Percentiles rank a stretch among this genome's conserved stretches.
Conservation (phyloP, 2,329 filamentous ascomycete genomes). For the Fusarium secorum region DNA sequence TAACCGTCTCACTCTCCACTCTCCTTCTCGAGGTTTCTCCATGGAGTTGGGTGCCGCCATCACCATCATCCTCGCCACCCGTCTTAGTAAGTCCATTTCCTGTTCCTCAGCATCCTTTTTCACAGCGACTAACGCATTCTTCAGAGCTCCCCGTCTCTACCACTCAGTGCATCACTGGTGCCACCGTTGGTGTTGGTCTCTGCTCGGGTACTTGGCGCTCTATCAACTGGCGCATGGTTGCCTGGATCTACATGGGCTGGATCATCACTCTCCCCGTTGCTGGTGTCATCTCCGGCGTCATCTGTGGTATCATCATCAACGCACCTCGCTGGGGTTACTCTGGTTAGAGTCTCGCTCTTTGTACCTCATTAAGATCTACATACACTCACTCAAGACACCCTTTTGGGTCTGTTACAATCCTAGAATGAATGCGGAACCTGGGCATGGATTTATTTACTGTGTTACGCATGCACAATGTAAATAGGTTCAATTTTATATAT, state of each 20-base stretch:
- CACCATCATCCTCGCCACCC: slow-evolving; percentile 70
- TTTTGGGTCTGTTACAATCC: background rate
- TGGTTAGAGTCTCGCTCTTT: background rate
- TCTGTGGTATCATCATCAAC: slow-evolving; percentile 70
- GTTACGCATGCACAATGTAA: no score
- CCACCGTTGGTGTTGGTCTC: slow-evolving; percentile 69
- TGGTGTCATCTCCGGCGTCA: slow-evolving; percentile 64
- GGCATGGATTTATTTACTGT: background rate
- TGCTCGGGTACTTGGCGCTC: slow-evolving; percentile 66
- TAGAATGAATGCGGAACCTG: background rate
- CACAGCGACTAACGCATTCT: background rate
- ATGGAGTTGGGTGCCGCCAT: slow-evolving; percentile 68
- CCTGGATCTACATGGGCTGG: slow-evolving; percentile 68
- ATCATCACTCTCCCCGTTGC: slow-evolving; percentile 66
- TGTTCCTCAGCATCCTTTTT: fast-evolving
- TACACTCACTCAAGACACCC: background rate
- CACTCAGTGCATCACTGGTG: slow-evolving; percentile 70
- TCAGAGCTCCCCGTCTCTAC: slow-evolving; percentile 68
- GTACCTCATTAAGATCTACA: background rate
- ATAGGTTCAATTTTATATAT: background rate
- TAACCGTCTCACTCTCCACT: slow-evolving; percentile 69
- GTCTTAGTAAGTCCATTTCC: slow-evolving; percentile 53
- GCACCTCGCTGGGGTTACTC: slow-evolving; percentile 59
- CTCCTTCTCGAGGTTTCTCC: slow-evolving; percentile 65
- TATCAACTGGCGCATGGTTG: slow-evolving; percentile 71